Evolutionary conservation across 2,329 filamentous ascomycete species (phyloP).

Genomic region (Ophioceras dolichostomum): DNA sequence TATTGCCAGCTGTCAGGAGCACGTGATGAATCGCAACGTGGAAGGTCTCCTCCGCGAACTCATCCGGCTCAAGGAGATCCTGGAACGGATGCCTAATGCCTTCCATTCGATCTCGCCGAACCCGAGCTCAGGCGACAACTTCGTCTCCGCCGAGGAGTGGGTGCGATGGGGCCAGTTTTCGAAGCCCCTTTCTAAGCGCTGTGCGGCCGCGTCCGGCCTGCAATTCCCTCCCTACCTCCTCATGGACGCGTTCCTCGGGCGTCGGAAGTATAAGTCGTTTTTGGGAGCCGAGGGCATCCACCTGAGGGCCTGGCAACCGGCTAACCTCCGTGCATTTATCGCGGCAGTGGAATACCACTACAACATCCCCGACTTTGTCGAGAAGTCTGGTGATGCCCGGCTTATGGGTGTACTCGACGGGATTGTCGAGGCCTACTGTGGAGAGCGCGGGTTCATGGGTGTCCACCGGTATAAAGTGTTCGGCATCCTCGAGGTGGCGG

Average conservation of each 20-base stretch:
- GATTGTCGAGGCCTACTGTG: constrained; percentile 41
- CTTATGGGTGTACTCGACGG: constrained; percentile 40
- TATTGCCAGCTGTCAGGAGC: constrained; percentile 39
- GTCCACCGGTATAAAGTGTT: constrained; percentile 45
- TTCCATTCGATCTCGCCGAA: constrained; percentile 42
- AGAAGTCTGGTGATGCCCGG: constrained; percentile 32
- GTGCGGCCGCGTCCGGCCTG: constrained; percentile 36
- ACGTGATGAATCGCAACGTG: constrained; percentile 38
- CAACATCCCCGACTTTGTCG: constrained; percentile 38
- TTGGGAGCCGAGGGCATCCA: constrained; percentile 39
- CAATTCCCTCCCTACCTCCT: constrained; percentile 40
- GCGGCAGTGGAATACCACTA: constrained; percentile 42
- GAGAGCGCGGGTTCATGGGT: constrained; percentile 43
- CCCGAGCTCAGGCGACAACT: constrained; percentile 37
- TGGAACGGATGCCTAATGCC: constrained; percentile 39
- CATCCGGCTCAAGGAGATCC: constrained; percentile 37
- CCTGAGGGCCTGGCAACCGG: constrained; percentile 38
- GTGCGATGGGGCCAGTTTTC: constrained; percentile 39
- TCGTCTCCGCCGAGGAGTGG: constrained; percentile 33
- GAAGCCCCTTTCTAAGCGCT: constrained; percentile 34
- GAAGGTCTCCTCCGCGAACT: constrained; percentile 36
- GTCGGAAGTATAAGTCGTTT: constrained; percentile 37
- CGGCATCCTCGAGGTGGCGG: constrained; percentile 39
- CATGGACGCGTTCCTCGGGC: constrained; percentile 42
- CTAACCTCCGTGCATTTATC: constrained; percentile 41